Evolutionary conservation across 176 grass and related monocot genomes (phyloP).

Genomic region (Carex myosuroides): DNA sequence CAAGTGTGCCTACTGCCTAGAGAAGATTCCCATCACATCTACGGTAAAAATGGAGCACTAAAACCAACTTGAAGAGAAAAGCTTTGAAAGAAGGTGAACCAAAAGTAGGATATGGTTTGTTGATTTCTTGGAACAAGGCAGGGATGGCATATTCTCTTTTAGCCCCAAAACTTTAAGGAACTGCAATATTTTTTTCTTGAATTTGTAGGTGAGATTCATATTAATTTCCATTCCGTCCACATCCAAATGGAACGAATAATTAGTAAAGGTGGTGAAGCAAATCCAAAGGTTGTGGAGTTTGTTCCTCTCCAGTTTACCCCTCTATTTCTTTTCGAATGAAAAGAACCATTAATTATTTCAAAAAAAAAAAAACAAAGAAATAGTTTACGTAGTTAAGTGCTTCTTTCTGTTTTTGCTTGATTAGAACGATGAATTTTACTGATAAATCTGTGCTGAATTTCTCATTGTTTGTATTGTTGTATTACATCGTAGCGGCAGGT

Average conservation of each 20-base stretch:
- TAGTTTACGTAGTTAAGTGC: neutral
- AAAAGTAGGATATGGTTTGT: neutral
- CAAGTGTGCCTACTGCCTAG: neutral
- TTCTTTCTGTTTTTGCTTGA: neutral
- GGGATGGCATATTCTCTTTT: constrained; percentile 10
- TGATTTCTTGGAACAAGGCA: neutral
- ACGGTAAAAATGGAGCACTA: neutral
- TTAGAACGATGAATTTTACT: neutral
- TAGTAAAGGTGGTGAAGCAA: neutral
- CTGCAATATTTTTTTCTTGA: neutral
- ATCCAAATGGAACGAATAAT: neutral
- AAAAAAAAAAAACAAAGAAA: neutral
- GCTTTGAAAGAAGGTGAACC: neutral
- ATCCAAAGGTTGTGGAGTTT: neutral
- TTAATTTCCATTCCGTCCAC: constrained; percentile 3
- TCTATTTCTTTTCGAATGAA: neutral
- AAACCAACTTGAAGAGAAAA: neutral
- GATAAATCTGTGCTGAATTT: neutral
- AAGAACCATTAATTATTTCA: neutral
- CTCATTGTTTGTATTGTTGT: neutral
- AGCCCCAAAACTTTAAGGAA: neutral
- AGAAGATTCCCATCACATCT: neutral
- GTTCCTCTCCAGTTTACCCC: neutral
- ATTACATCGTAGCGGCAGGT: neutral
- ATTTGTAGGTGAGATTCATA: constrained; percentile 1